phyloP scores from a whole-genome alignment of 2,329 filamentous ascomycete species.

The Fusarium brevicatenulatum region DNA sequence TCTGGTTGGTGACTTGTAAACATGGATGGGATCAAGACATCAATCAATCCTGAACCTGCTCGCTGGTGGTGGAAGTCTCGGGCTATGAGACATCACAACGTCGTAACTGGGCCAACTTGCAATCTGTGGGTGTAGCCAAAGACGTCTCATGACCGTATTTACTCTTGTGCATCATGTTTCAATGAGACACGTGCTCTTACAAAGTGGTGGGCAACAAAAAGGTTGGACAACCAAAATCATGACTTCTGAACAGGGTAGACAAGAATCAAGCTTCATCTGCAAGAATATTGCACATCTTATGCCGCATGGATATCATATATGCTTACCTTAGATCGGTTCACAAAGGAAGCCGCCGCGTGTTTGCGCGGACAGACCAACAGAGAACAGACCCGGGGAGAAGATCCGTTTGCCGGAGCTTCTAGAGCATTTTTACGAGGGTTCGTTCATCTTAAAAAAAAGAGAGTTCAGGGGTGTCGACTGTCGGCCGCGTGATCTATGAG shows the following conservation, averaged over 20 bases:
- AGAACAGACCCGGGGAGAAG: constrained; percentile 19
- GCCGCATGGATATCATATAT: constrained; percentile 6
- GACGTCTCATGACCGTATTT: constrained; percentile 31
- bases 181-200: constrained; percentile 33
- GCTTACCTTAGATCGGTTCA: constrained; percentile 9
- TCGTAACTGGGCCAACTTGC: constrained; percentile 28
- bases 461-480: constrained; percentile 29
- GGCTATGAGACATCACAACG: constrained; percentile 15
- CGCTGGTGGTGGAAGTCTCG: constrained; percentile 12
- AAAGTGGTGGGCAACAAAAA: constrained; percentile 23
- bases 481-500: constrained; percentile 42
- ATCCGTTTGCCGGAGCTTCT: constrained; percentile 35
- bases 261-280: background rate
- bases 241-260: background rate
- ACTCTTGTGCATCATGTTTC: constrained; percentile 11
- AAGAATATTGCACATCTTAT: constrained; percentile 16
- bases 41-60: constrained; percentile 2
- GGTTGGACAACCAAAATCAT: background rate
- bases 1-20: constrained; percentile 4
- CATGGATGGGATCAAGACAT: constrained; percentile 20
- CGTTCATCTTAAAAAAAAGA: constrained; percentile 30
- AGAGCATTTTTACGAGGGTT: constrained; percentile 36
- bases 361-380: background rate
- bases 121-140: constrained; percentile 28
- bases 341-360: constrained; percentile 2